phyloP scores from a whole-genome alignment of 148 eudicot genomes.

The Spergularia marina region DNA sequence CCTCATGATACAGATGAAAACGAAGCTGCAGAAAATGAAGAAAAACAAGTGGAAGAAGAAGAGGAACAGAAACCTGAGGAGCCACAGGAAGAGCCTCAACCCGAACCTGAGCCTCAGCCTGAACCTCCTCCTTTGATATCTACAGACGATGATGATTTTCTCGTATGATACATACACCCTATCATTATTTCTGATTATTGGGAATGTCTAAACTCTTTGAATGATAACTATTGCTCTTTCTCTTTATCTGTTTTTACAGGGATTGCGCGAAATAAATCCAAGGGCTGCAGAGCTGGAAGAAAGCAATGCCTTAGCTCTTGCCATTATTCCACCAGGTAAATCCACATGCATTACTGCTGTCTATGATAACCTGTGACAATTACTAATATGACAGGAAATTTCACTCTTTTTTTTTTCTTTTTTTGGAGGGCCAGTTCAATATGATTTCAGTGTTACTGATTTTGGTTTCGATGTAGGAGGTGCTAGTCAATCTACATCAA shows the following conservation, averaged over 20 bases:
- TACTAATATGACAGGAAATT: too few relatives aligned
- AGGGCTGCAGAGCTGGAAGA: constrained; percentile 69
- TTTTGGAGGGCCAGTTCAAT: too few relatives aligned
- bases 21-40: constrained; percentile 37
- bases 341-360: not conserved
- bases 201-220: not conserved
- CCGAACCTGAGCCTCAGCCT: constrained; percentile 40
- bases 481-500: constrained; percentile 39
- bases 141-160: constrained; percentile 62
- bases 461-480: constrained; percentile 43
- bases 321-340: constrained; percentile 80
- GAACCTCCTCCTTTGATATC: constrained; percentile 60
- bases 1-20: constrained; percentile 44
- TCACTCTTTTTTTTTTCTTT: too few relatives aligned
- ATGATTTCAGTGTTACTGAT: not conserved
- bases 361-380: not conserved
- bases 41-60: constrained; percentile 48
- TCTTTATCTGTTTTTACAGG: constrained; percentile 40
- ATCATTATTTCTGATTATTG: not conserved
- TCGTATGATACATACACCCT: constrained; percentile 38
- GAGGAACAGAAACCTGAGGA: constrained; percentile 45
- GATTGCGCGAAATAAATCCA: constrained; percentile 67
- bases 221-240: not conserved
- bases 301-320: constrained; percentile 92
- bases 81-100: constrained; percentile 52